Percentiles rank a stretch among this genome's conserved stretches.
Evolutionary conservation across 371 early-diverging fungal species (phyloP).

Genomic region (Haplosporangium sp.): DNA sequence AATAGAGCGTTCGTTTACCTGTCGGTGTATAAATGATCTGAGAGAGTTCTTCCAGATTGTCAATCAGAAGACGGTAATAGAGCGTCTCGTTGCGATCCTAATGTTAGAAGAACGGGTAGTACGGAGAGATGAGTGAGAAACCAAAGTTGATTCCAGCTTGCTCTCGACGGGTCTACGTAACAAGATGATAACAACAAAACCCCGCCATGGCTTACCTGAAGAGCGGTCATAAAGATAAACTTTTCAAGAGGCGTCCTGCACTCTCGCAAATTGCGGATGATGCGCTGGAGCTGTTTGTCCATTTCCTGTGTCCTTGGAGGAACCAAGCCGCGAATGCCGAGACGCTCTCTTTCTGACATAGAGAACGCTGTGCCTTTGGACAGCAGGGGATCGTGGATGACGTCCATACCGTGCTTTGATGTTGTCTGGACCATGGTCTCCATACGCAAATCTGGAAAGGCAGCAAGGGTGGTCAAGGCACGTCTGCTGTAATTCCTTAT

Average conservation of each 20-base stretch:
- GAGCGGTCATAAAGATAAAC: conserved; percentile 62
- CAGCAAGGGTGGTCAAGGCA: conserved; percentile 50
- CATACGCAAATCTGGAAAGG: conserved; percentile 63
- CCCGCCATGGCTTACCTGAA: conserved; percentile 27
- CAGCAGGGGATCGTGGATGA: conserved; percentile 69
- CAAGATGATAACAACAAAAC: no score
- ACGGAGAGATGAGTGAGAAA: background rate
- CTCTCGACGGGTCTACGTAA: no score
- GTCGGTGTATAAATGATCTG: conserved; percentile 55
- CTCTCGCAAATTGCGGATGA: conserved; percentile 69
- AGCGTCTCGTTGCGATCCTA: conserved; percentile 74
- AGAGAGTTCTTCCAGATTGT: conserved; percentile 59
- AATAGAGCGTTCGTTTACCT: conserved; percentile 33
- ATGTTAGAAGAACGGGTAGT: conserved; percentile 8
- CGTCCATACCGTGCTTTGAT: conserved; percentile 66
- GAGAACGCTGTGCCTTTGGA: conserved; percentile 76
- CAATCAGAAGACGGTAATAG: conserved; percentile 72
- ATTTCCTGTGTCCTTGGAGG: conserved; percentile 75
- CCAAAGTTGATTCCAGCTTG: no score
- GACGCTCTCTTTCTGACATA: conserved; percentile 70
- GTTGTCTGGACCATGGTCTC: conserved; percentile 70
- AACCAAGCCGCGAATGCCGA: conserved; percentile 75
- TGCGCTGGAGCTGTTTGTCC: conserved; percentile 70
- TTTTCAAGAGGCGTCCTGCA: conserved; percentile 69
- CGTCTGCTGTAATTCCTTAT: conserved; percentile 48